Percentiles rank a stretch among this genome's conserved stretches.
These are phyloP conservation scores for Biscogniauxia sp. DNA, from an alignment of 2,329 filamentous ascomycete genomes.

Conservation along the genomic window DNA sequence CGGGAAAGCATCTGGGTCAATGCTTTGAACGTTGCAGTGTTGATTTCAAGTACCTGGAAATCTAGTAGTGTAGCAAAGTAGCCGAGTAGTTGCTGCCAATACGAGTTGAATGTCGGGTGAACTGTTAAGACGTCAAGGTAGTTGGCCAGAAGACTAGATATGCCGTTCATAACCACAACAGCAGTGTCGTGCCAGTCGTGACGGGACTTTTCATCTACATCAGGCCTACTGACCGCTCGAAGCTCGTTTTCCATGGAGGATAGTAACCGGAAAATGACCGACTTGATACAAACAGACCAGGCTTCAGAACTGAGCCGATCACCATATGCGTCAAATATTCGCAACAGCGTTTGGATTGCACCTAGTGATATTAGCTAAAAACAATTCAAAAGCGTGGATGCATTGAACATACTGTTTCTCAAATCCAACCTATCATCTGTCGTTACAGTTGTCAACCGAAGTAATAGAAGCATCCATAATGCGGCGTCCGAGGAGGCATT, in stretches of 20 bases:
- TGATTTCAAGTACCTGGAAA: conserved; percentile 65
- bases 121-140: conserved; percentile 72
- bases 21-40: conserved; percentile 68
- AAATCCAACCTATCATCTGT: conserved; percentile 71
- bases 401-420: conserved; percentile 60
- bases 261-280: conserved; percentile 76
- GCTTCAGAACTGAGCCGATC: conserved; percentile 73
- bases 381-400: conserved; percentile 4
- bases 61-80: conserved; percentile 65
- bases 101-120: conserved; percentile 63
- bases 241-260: conserved; percentile 64
- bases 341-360: conserved; percentile 84
- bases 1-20: conserved; percentile 61
- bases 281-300: conserved; percentile 80
- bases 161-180: conserved; percentile 69
- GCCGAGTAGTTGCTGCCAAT: conserved; percentile 73
- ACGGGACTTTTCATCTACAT: conserved; percentile 40
- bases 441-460: conserved; percentile 69
- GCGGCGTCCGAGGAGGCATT: conserved; percentile 64
- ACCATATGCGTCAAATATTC: conserved; percentile 90
- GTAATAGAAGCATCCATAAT: conserved; percentile 74
- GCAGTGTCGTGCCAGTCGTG: conserved; percentile 72
- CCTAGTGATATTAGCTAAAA: conserved; percentile 44
- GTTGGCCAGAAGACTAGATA: conserved; percentile 69
- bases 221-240: conserved; percentile 35